These are phyloP conservation scores for Monilinia aucupariae DNA, from an alignment of 2,329 filamentous ascomycete genomes.

Conservation along the genomic window DNA sequence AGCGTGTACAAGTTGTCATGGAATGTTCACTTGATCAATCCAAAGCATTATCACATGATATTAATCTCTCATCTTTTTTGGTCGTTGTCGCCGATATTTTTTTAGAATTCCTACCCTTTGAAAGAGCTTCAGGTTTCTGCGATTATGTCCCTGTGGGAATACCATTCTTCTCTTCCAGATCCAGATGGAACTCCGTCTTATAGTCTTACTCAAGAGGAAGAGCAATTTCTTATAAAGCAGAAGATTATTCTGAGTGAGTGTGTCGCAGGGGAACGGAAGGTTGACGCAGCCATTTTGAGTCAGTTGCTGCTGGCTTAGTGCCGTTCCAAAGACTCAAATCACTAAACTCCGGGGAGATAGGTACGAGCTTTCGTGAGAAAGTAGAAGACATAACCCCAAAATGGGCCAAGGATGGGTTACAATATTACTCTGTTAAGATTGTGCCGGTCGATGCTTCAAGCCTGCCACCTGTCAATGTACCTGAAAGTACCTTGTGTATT, in stretches of 20 bases:
- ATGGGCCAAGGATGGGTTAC: neutral
- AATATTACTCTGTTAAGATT: neutral
- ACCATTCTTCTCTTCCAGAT: neutral
- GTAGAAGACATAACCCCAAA: neutral
- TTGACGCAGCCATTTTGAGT: neutral
- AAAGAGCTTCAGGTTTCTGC: neutral
- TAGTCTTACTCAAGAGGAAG: neutral
- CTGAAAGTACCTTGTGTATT: neutral
- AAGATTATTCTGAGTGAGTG: neutral
- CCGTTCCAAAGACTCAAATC: no score
- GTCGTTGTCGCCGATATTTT: neutral
- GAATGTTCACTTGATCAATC: no score
- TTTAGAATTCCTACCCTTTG: neutral
- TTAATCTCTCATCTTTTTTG: no score
- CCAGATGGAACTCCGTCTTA: neutral
- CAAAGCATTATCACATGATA: no score
- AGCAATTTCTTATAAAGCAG: neutral
- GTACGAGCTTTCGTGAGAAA: neutral
- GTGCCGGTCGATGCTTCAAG: neutral
- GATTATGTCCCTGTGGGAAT: conserved; percentile 1
- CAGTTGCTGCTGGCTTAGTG: neutral
- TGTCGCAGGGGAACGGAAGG: neutral
- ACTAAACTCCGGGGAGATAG: neutral
- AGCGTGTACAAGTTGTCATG: no score
- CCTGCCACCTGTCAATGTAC: neutral